A percentile compares a stretch with the other conserved stretches of the same genome.
Conservation (phyloP, 441 rosid species). For the Erodium moschatum region DNA sequence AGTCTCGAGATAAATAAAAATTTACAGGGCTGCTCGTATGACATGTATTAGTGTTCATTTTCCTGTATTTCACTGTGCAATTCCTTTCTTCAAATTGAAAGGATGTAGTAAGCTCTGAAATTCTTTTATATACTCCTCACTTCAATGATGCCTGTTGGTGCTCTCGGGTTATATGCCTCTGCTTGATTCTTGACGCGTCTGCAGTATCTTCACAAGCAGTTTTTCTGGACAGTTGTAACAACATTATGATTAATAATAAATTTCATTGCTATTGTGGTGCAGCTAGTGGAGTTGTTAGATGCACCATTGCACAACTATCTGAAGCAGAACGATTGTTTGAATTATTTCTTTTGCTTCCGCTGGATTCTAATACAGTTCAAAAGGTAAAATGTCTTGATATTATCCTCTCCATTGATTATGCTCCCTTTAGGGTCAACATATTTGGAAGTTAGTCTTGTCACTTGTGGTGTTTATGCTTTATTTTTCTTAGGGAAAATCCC, state of each 20-base stretch:
- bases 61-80: not conserved
- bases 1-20: not conserved
- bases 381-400: constrained; percentile 42
- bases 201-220: not conserved
- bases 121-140: not conserved
- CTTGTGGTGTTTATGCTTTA: not conserved
- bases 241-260: constrained; percentile 18
- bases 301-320: constrained; percentile 80
- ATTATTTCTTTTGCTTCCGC: constrained; percentile 99
- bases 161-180: not conserved
- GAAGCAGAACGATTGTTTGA: constrained; percentile 89
- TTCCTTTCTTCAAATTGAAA: not conserved
- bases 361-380: constrained; percentile 94
- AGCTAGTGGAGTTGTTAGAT: constrained; percentile 94
- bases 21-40: not conserved
- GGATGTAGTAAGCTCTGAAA: not conserved
- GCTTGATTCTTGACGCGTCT: not conserved
- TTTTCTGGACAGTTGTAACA: constrained; percentile 13
- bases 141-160: not conserved
- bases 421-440: not conserved
- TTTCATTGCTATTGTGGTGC: constrained; percentile 24
- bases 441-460: not conserved
- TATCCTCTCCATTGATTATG: not conserved
- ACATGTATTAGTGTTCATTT: not conserved
- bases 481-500: not conserved